Conservation (phyloP, 75 land plant genomes). For the Pinus albicaulis region DNA sequence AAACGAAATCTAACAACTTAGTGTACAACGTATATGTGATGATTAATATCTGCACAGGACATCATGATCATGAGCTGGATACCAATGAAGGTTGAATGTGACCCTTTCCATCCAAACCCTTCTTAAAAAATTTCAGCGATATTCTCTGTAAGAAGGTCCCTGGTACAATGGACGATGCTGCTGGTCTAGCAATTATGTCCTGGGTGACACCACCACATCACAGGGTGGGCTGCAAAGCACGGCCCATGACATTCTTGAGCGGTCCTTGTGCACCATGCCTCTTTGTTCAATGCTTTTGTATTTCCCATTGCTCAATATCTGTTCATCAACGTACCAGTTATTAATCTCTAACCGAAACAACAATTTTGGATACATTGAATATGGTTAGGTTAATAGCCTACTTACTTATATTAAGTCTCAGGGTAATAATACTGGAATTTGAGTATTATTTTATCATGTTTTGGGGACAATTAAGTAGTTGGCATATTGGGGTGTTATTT, state of each 20-base stretch:
- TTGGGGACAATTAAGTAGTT: too few species aligned
- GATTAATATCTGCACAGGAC: too few species aligned
- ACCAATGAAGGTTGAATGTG: not conserved
- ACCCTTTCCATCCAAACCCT: slow-evolving; percentile 25
- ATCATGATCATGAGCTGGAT: too few species aligned
- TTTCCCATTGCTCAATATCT: not conserved
- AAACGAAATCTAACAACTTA: too few species aligned
- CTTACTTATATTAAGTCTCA: too few species aligned
- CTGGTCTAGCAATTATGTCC: slow-evolving; percentile 25
- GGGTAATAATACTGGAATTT: too few species aligned
- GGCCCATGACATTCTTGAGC: slow-evolving; percentile 1
- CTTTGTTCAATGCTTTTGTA: slow-evolving; percentile 3
- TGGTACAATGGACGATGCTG: slow-evolving; percentile 21
- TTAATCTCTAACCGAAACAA: too few species aligned
- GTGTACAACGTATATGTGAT: too few species aligned
- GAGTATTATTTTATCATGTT: too few species aligned
- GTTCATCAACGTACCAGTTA: not conserved
- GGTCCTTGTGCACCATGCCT: not conserved
- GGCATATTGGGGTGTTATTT: too few species aligned
- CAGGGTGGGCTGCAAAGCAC: not conserved
- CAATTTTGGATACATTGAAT: too few species aligned
- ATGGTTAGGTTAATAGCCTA: too few species aligned
- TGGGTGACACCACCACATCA: slow-evolving; percentile 12
- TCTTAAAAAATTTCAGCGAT: not conserved
- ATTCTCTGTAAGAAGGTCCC: slow-evolving; percentile 18